Conservation (phyloP, 2,329 filamentous ascomycete genomes). For the Emergomyces orientalis region DNA sequence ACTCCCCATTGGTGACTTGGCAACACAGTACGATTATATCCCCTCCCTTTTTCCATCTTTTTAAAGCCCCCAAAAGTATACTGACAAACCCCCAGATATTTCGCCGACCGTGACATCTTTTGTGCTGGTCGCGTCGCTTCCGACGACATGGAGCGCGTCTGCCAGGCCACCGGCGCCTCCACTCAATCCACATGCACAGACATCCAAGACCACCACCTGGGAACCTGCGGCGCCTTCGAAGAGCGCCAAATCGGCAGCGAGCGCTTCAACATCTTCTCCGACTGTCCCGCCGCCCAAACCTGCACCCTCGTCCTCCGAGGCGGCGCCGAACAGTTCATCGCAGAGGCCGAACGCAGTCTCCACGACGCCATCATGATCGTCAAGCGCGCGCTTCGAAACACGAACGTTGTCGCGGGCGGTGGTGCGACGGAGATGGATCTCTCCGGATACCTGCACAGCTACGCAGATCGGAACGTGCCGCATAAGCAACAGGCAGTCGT, state of each 20-base stretch:
- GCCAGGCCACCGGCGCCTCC: conserved; percentile 85
- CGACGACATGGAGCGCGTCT: conserved; percentile 92
- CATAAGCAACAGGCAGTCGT: conserved; percentile 97
- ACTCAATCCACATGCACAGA: conserved; percentile 95
- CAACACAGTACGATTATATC: conserved; percentile 58
- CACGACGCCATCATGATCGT: conserved; percentile 99
- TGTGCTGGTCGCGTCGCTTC: conserved; percentile 86
- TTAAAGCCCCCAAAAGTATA: not conserved
- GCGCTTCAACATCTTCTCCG: conserved; percentile 97
- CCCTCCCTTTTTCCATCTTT: not conserved
- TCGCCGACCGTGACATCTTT: conserved; percentile 96
- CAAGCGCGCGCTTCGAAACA: conserved; percentile 93
- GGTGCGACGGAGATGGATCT: conserved; percentile 96
- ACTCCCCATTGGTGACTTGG: conserved; percentile 91
- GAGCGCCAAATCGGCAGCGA: conserved; percentile 96
- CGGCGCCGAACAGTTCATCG: conserved; percentile 97
- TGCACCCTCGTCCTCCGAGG: conserved; percentile 93
- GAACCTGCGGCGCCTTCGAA: conserved; percentile 82
- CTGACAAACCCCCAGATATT: conserved; percentile 47
- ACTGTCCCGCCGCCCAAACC: conserved; percentile 90
- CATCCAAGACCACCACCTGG: conserved; percentile 79
- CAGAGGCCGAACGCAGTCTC: conserved; percentile 91
- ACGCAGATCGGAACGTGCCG: conserved; percentile 82
- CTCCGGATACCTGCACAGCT: conserved; percentile 84
- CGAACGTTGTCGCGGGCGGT: conserved; percentile 86